phyloP scores from a whole-genome alignment of 176 grass and related monocot genomes.

The Cymbopogon citratus region DNA sequence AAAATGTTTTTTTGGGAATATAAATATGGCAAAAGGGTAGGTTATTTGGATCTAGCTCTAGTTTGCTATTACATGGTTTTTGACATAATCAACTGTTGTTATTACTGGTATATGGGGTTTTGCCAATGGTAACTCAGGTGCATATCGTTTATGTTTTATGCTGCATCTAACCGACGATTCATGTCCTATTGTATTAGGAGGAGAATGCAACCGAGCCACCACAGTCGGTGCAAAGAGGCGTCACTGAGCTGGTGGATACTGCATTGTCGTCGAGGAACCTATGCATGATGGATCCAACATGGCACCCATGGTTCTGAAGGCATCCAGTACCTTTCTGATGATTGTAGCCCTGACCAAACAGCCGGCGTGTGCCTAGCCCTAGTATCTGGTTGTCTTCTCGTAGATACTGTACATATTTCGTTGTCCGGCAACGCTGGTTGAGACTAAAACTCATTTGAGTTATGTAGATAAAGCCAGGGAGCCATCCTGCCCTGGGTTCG shows the following conservation, averaged over 20 bases:
- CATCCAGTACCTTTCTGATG: background rate
- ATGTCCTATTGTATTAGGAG: slow-evolving; percentile 46
- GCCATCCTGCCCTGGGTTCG: background rate
- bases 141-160: background rate
- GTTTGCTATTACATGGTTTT: background rate
- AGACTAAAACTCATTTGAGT: background rate
- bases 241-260: slow-evolving; percentile 76
- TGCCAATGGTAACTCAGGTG: background rate
- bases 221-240: slow-evolving; percentile 87
- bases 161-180: background rate
- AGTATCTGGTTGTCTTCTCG: background rate
- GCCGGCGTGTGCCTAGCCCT: background rate
- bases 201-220: slow-evolving; percentile 75
- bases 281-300: slow-evolving; percentile 99
- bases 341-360: slow-evolving; percentile 11
- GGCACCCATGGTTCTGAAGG: slow-evolving; percentile 95
- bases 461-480: background rate
- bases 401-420: slow-evolving; percentile 38
- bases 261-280: slow-evolving; percentile 77
- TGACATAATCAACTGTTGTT: background rate
- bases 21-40: background rate
- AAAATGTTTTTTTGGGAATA: background rate
- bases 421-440: background rate
- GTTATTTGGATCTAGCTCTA: background rate
- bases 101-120: background rate